phyloP scores from a whole-genome alignment of 2,329 filamentous ascomycete species.

The Cephalotrichum gorgonifer region DNA sequence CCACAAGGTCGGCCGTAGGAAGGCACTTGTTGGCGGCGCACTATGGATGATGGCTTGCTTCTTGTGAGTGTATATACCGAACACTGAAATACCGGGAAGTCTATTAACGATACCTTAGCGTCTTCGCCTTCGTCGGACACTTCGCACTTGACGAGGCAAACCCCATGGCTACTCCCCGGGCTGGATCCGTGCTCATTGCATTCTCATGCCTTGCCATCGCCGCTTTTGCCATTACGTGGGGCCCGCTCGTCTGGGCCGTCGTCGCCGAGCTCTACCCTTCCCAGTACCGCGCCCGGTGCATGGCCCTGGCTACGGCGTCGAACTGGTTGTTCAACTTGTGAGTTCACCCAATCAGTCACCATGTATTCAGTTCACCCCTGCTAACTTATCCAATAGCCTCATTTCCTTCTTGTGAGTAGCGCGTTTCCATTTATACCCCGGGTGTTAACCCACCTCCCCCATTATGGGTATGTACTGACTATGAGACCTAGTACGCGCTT shows the following conservation, averaged over 20 bases:
- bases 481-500: constrained; percentile 48
- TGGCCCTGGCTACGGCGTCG: constrained; percentile 44
- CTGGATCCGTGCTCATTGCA: constrained; percentile 52
- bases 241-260: constrained; percentile 57
- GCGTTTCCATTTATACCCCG: background rate
- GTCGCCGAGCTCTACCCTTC: constrained; percentile 55
- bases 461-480: no score
- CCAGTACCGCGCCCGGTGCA: constrained; percentile 41
- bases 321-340: constrained; percentile 59
- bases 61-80: constrained; percentile 21
- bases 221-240: constrained; percentile 60
- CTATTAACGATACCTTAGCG: constrained; percentile 11
- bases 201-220: constrained; percentile 61
- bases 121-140: constrained; percentile 38
- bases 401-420: constrained; percentile 37
- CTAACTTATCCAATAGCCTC: constrained; percentile 12
- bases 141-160: constrained; percentile 29
- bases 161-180: constrained; percentile 31
- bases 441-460: background rate
- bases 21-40: constrained; percentile 51
- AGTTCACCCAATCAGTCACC: background rate
- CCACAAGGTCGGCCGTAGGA: constrained; percentile 53
- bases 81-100: background rate
- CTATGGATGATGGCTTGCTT: constrained; percentile 48
- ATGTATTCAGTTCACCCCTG: background rate